Evolutionary conservation across 2,329 filamentous ascomycete genomes (phyloP).

Genomic region (Fonsecaea nubica): DNA sequence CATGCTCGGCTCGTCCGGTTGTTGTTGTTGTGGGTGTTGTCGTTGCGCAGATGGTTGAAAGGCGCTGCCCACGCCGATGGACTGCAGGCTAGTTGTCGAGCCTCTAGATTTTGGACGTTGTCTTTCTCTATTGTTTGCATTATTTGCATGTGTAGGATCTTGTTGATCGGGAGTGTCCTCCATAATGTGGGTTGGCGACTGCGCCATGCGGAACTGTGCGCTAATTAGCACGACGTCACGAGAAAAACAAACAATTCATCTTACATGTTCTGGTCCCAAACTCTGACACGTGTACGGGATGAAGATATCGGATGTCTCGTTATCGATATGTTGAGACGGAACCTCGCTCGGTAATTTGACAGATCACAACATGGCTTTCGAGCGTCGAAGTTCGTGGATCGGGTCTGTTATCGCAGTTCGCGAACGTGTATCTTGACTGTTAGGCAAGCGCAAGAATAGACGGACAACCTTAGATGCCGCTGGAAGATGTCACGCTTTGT

Average conservation of each 20-base stretch:
- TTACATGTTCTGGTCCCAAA: conserved; percentile 22
- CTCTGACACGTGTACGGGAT: conserved; percentile 27
- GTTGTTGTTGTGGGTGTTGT: conserved; percentile 30
- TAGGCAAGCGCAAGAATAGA: conserved; percentile 6
- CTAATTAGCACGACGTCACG: conserved; percentile 30
- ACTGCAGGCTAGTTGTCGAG: conserved; percentile 56
- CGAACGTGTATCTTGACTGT: conserved; percentile 18
- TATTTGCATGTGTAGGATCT: conserved; percentile 28
- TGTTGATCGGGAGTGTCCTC: conserved; percentile 32
- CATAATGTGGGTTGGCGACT: conserved; percentile 30
- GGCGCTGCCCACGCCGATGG: conserved; percentile 44
- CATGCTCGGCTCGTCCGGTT: conserved; percentile 29
- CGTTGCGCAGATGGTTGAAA: conserved; percentile 42
- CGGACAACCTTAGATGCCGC: neutral
- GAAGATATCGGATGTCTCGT: conserved; percentile 12
- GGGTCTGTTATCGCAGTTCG: conserved; percentile 10
- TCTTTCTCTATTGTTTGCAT: conserved; percentile 35
- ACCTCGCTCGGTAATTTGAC: conserved; percentile 7
- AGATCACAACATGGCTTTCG: conserved; percentile 29
- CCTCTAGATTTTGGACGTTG: conserved; percentile 54
- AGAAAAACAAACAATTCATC: conserved; percentile 31
- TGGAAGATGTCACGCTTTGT: conserved; percentile 15
- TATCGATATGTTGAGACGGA: neutral
- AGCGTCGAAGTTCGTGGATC: conserved; percentile 9
- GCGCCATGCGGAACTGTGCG: conserved; percentile 35